Evolutionary conservation across 2,329 filamentous ascomycete species (phyloP), one percentile per base, ranked within the genome.

Genomic region (Macrophomina pseudophaseolina): DNA sequence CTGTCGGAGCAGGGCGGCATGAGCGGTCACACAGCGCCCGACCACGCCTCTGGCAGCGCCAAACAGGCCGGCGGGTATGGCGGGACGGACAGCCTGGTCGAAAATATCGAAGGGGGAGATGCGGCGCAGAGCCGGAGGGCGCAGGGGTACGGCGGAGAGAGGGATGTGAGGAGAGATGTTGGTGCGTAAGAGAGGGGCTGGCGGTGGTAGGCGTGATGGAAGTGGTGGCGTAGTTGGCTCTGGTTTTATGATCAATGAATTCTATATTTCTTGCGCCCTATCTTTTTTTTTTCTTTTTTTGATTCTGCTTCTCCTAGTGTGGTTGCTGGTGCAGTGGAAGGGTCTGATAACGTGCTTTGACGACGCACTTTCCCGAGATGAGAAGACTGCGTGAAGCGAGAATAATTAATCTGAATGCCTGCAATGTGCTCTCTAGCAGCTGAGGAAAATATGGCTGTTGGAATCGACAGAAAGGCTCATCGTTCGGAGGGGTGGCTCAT

Each of bases 1-100:
- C 85, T 88, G 46, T 83, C 82, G 42, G 85, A 87, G 72, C 18
- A 64, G 74, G 74, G 84, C 33, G 86, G 85, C 2, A 81, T 85
- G 74, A 86, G 85, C 40, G 85, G 84, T 6, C 79, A 82, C 76
- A 87, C 85, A 44, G 78, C 68, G 12, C 54, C 44, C 32, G 54
- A 11, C 16, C 14, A 28, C 53, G 18, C 66, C 53, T 77, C 68
- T 49, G 78, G 51, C 72, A 68, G 75, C 68, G 67, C 78, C 70
- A 72, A 78, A 66, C 71, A 79, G 73, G 82, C 79, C 75, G 80
- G 77, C 70, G 74, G 73, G 68, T 74, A 71, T 68, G 78, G 72
- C 81, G 77, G 70, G 12, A 49, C 58, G 11, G 58, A 60, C 42
- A 7, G n/a, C 9, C 9, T 49, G 42, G 30, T 35, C 3, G n/a